Percentiles rank a stretch among this genome's conserved stretches.
Conservation (phyloP, 1,139 yeast species). For the Waltiozyma sp. region DNA sequence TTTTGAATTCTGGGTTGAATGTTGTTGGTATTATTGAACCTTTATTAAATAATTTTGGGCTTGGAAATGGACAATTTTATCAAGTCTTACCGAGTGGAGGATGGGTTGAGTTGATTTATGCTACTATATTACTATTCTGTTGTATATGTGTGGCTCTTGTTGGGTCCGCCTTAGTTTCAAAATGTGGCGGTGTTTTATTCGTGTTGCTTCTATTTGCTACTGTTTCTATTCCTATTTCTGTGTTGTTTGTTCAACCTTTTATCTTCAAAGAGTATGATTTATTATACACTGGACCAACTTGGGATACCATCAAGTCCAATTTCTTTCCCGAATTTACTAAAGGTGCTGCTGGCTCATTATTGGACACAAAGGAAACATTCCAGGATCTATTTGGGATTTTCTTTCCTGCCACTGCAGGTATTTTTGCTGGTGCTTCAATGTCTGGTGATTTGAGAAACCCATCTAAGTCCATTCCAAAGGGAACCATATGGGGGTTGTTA, state of each 20-base stretch:
- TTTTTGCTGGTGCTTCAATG: conserved; percentile 98
- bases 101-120: conserved; percentile 45
- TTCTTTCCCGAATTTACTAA: conserved; percentile 69
- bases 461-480: conserved; percentile 78
- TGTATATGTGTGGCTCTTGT: conserved; percentile 75
- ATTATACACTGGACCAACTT: conserved; percentile 62
- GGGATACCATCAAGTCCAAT: conserved; percentile 54
- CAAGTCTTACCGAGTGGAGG: conserved; percentile 46
- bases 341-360: conserved; percentile 86
- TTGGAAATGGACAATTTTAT: conserved; percentile 42
- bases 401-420: conserved; percentile 97
- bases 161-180: conserved; percentile 76
- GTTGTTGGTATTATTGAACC: conserved; percentile 78
- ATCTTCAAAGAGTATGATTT: conserved; percentile 36
- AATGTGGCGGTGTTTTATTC: conserved; percentile 71
- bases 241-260: conserved; percentile 53
- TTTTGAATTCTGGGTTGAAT: conserved; percentile 62
- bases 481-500: conserved; percentile 73
- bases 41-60: conserved; percentile 45
- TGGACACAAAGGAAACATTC: conserved; percentile 58
- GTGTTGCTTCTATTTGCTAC: conserved; percentile 62
- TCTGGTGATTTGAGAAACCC: conserved; percentile 89
- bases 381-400: conserved; percentile 84
- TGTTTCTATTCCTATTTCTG: conserved; percentile 71
- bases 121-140: conserved; percentile 50